Conservation (phyloP, 2,329 filamentous ascomycete genomes). For the Xylaria sp. region DNA sequence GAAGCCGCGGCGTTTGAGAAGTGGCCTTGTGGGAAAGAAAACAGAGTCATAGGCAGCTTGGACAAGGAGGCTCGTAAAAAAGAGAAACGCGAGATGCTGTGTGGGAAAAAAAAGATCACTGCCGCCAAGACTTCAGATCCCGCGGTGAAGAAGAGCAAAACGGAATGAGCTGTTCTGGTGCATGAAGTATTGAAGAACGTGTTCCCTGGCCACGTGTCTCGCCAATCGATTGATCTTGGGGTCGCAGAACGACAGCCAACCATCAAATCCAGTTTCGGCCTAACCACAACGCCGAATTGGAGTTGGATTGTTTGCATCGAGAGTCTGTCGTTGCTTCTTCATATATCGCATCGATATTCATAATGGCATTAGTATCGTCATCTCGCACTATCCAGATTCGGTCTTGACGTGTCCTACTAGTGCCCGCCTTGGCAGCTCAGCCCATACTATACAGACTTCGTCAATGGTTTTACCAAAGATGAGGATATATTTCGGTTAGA, state of each 20-base stretch:
- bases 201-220: constrained; percentile 22
- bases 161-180: constrained; percentile 12
- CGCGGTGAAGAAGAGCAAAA: constrained; percentile 43
- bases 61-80: constrained; percentile 66
- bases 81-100: constrained; percentile 65
- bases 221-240: constrained; percentile 2
- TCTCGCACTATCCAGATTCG: not conserved
- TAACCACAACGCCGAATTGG: not conserved
- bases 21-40: constrained; percentile 70
- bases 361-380: not conserved
- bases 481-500: too few relatives aligned
- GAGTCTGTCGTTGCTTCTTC: not conserved
- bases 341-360: not conserved
- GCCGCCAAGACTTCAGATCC: constrained; percentile 35
- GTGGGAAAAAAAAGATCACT: constrained; percentile 56
- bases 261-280: not conserved
- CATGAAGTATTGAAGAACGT: constrained; percentile 20
- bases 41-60: constrained; percentile 62
- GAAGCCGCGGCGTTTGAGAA: constrained; percentile 74
- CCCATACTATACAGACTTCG: not conserved
- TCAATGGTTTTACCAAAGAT: not conserved
- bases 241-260: not conserved
- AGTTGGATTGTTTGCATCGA: not conserved
- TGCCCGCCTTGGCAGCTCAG: not conserved
- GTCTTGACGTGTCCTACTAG: not conserved